A percentile compares a stretch with the other conserved stretches of the same genome.
Conservation (phyloP, 2,329 filamentous ascomycete species). For the Penicillium verrucosum region DNA sequence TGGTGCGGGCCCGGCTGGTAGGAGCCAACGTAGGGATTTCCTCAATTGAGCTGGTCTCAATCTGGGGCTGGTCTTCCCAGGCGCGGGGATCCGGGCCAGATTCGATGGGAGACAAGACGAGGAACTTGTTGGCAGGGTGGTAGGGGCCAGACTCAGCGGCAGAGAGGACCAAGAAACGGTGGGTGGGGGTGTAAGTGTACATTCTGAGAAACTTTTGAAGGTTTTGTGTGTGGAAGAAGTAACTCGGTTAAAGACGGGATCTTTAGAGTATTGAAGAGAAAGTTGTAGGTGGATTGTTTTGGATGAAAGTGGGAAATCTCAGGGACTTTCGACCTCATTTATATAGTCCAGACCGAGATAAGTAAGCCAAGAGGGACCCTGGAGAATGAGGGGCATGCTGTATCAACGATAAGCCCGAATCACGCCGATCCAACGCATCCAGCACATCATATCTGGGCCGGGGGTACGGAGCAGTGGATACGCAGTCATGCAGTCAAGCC, state of each 20-base stretch:
- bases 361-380: constrained; percentile 17
- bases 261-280: neutral
- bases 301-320: neutral
- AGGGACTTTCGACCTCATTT: constrained; percentile 24
- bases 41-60: constrained; percentile 9
- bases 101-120: constrained; percentile 31
- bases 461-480: constrained; percentile 17
- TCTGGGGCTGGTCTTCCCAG: constrained; percentile 18
- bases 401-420: constrained; percentile 22
- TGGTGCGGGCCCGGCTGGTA: constrained; percentile 22
- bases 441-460: constrained; percentile 20
- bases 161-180: constrained; percentile 33
- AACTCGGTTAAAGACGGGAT: constrained; percentile 4
- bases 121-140: constrained; percentile 23
- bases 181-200: constrained; percentile 30
- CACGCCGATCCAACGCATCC: constrained; percentile 26
- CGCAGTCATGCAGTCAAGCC: constrained; percentile 19
- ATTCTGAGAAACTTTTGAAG: constrained; percentile 22
- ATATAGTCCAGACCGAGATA: constrained; percentile 27
- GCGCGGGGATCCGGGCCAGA: constrained; percentile 26
- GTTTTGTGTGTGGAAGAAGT: neutral
- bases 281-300: neutral
- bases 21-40: constrained; percentile 12
- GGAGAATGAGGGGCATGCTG: constrained; percentile 25
- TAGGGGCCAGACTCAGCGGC: constrained; percentile 18